Evolutionary conservation across 495 filamentous ascomycete species (phyloP).

Genomic region (Xylaria palmicola): DNA sequence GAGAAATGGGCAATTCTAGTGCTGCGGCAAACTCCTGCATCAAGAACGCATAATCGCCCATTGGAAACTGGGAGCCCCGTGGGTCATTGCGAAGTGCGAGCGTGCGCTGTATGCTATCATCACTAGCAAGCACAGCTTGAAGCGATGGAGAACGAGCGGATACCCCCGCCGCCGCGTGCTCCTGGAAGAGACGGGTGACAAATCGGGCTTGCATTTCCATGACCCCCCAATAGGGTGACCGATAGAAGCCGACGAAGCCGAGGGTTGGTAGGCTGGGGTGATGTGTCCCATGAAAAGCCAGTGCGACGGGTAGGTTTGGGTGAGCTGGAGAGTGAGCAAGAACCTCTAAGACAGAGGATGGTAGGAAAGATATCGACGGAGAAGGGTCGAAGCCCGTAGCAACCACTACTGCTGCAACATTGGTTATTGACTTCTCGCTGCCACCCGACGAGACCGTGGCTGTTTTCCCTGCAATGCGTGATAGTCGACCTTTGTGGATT

Average conservation of each 20-base stretch:
- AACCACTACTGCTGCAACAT: slow-evolving; percentile 66
- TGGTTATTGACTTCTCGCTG: slow-evolving; percentile 38
- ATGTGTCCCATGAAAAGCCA: slow-evolving; percentile 65
- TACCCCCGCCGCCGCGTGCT: slow-evolving; percentile 12
- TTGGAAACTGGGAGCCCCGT: slow-evolving; percentile 67
- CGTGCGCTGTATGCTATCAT: slow-evolving; percentile 44
- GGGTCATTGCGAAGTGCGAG: slow-evolving; percentile 42
- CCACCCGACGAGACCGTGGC: slow-evolving; percentile 35
- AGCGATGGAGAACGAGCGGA: slow-evolving; percentile 20
- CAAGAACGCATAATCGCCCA: slow-evolving; percentile 76
- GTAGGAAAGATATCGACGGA: slow-evolving; percentile 60
- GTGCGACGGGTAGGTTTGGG: slow-evolving; percentile 62
- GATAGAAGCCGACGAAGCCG: slow-evolving; percentile 83
- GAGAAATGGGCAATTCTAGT: slow-evolving; percentile 42
- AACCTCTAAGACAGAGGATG: slow-evolving; percentile 49
- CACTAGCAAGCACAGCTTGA: slow-evolving; percentile 31
- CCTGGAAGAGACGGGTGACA: slow-evolving; percentile 49
- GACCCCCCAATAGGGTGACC: slow-evolving; percentile 81
- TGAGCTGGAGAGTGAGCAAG: slow-evolving; percentile 57
- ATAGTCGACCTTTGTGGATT: slow-evolving; percentile 42
- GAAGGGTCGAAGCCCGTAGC: slow-evolving; percentile 75
- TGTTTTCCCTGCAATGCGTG: slow-evolving; percentile 28
- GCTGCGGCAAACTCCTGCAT: slow-evolving; percentile 68
- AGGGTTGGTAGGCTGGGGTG: slow-evolving; percentile 60
- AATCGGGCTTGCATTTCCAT: slow-evolving; percentile 85